Conservation (phyloP, 305 asterid genomes). For the Galium porrigens region DNA sequence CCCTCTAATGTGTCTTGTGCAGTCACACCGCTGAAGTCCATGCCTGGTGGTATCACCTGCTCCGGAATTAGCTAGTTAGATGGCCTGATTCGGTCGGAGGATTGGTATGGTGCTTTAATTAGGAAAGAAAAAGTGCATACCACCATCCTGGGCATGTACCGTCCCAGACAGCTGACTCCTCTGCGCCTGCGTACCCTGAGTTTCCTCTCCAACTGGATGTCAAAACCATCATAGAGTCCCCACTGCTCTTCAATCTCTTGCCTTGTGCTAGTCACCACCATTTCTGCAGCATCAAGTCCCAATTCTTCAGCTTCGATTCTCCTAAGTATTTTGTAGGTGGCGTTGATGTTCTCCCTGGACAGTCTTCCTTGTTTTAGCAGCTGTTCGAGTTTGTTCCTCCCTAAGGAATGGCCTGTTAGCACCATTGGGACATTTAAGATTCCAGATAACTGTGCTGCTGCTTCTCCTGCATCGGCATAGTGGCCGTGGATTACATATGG, state of each 20-base stretch:
- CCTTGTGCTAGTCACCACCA: conserved; percentile 57
- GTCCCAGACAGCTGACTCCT: conserved; percentile 48
- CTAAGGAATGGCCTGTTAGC: conserved; percentile 50
- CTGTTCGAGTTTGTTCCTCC: conserved; percentile 55
- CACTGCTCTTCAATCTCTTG: conserved; percentile 65
- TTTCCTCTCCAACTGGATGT: conserved; percentile 46
- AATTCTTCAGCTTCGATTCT: conserved; percentile 55
- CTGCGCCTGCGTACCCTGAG: conserved; percentile 42
- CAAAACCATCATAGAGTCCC: conserved; percentile 59
- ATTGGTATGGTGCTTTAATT: background rate
- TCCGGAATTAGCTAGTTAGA: conserved; percentile 1
- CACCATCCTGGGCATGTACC: conserved; percentile 63
- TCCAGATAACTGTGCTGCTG: conserved; percentile 43
- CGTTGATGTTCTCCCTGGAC: conserved; percentile 43
- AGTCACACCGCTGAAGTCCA: conserved; percentile 47
- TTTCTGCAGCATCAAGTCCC: conserved; percentile 45
- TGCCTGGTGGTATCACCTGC: conserved; percentile 59
- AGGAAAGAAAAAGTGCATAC: conserved; percentile 21
- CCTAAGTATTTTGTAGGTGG: conserved; percentile 44
- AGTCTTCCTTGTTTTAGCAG: conserved; percentile 47
- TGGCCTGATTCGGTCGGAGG: background rate
- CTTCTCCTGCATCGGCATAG: conserved; percentile 56
- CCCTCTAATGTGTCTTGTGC: conserved; percentile 28
- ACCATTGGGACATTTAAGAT: conserved; percentile 48
- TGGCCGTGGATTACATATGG: conserved; percentile 59